phyloP scores from a whole-genome alignment of 2,329 filamentous ascomycete species.

The Aspergillus ruber region DNA sequence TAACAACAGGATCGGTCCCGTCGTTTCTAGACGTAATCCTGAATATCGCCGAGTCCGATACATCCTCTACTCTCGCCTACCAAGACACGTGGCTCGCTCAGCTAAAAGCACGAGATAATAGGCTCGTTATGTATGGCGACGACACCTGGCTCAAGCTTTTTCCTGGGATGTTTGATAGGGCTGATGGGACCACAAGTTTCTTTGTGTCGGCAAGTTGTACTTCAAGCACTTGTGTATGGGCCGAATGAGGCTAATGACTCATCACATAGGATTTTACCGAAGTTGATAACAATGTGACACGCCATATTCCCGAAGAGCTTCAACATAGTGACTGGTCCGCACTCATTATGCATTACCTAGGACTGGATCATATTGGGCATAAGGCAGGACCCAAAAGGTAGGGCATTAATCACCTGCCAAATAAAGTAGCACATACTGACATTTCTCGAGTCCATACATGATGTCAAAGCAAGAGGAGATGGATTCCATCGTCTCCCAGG shows the following conservation, averaged over 20 bases:
- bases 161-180: slow-evolving; percentile 74
- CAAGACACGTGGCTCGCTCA: slow-evolving; percentile 97
- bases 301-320: slow-evolving; percentile 75
- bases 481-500: slow-evolving; percentile 70
- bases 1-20: slow-evolving; percentile 95
- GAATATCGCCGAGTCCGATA: slow-evolving; percentile 92
- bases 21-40: slow-evolving; percentile 96
- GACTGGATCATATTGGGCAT: slow-evolving; percentile 94
- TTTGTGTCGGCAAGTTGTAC: slow-evolving; percentile 76
- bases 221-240: neutral
- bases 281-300: slow-evolving; percentile 94
- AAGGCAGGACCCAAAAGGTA: slow-evolving; percentile 84
- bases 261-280: slow-evolving; percentile 78
- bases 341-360: slow-evolving; percentile 91
- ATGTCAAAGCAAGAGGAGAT: slow-evolving; percentile 88
- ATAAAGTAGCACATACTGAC: slow-evolving; percentile 12
- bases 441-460: slow-evolving; percentile 67
- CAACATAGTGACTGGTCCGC: slow-evolving; percentile 76
- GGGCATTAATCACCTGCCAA: neutral
- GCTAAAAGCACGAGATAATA: slow-evolving; percentile 70
- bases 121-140: slow-evolving; percentile 90
- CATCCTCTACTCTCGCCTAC: slow-evolving; percentile 73
- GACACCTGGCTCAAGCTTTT: slow-evolving; percentile 99
- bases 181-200: slow-evolving; percentile 93
- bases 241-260: slow-evolving; percentile 11